A percentile compares a stretch with the other conserved stretches of the same genome.
Conservation (phyloP, 768 basidiomycete species). For the Pulveroboletus sp. region DNA sequence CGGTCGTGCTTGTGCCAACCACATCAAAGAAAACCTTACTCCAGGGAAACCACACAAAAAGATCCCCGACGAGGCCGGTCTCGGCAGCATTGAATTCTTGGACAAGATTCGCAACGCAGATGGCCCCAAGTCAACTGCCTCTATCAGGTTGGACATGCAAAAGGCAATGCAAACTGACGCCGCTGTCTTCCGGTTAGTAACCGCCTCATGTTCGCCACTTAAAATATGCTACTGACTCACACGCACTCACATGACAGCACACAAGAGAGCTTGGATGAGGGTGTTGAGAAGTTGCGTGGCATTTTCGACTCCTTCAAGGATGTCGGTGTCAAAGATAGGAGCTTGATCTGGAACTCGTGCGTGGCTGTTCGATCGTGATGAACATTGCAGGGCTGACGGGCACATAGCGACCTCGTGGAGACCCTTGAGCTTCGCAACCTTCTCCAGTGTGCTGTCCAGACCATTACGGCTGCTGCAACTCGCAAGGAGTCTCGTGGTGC, state of each 20-base stretch:
- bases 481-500: slow-evolving; percentile 98
- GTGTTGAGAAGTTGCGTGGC: slow-evolving; percentile 79
- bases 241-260: slow-evolving; percentile 49
- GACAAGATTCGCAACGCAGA: slow-evolving; percentile 84
- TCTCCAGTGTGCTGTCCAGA: slow-evolving; percentile 93
- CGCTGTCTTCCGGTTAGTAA: slow-evolving; percentile 83
- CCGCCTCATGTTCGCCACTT: not conserved
- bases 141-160: slow-evolving; percentile 94
- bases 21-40: slow-evolving; percentile 87
- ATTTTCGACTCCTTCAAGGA: slow-evolving; percentile 90
- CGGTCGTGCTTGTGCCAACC: slow-evolving; percentile 98
- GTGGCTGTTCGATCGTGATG: slow-evolving; percentile 26
- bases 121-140: slow-evolving; percentile 83
- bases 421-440: slow-evolving; percentile 96
- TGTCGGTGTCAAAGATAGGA: slow-evolving; percentile 95
- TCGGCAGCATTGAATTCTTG: slow-evolving; percentile 79
- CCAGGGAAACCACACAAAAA: slow-evolving; percentile 90
- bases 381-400: slow-evolving; percentile 8
- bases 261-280: slow-evolving; percentile 85
- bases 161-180: slow-evolving; percentile 99
- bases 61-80: slow-evolving; percentile 83
- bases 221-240: slow-evolving; percentile 3
- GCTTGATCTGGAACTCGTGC: slow-evolving; percentile 99
- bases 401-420: slow-evolving; percentile 85
- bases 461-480: slow-evolving; percentile 88